Conservation (phyloP, 2,329 filamentous ascomycete genomes). For the Zymoseptoria crescenta region DNA sequence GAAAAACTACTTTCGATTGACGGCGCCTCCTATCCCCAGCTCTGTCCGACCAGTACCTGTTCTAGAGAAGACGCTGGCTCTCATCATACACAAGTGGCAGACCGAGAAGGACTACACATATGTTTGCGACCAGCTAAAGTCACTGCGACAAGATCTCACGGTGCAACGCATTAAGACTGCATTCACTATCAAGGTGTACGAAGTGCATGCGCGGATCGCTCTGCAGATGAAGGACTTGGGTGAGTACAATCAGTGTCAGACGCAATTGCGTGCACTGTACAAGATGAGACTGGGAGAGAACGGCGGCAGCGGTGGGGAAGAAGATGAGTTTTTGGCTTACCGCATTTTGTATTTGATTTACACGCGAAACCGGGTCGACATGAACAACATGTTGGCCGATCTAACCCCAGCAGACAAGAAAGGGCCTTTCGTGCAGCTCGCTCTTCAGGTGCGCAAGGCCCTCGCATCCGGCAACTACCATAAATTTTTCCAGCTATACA, state of each 20-base stretch:
- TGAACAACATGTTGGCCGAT: conserved; percentile 98
- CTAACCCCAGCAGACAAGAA: conserved; percentile 96
- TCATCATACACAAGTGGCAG: conserved; percentile 91
- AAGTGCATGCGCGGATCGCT: conserved; percentile 94
- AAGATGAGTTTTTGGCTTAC: conserved; percentile 96
- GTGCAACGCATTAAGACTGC: conserved; percentile 96
- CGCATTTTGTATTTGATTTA: conserved; percentile 99
- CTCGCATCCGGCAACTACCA: conserved; percentile 94
- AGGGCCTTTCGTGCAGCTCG: conserved; percentile 78
- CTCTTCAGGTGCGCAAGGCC: conserved; percentile 81
- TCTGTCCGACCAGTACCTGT: conserved; percentile 78
- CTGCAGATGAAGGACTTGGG: conserved; percentile 97
- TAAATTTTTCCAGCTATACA: conserved; percentile 93
- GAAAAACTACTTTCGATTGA: conserved; percentile 92
- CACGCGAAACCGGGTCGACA: conserved; percentile 93
- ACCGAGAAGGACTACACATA: conserved; percentile 91
- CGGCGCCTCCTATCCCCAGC: conserved; percentile 77
- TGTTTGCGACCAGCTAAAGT: conserved; percentile 99
- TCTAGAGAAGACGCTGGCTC: conserved; percentile 73
- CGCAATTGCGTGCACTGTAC: conserved; percentile 89
- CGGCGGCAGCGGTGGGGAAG: conserved; percentile 59
- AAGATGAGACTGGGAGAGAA: conserved; percentile 78
- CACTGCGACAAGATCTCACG: conserved; percentile 92
- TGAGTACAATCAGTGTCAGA: conserved; percentile 99
- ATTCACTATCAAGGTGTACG: conserved; percentile 93